These are phyloP conservation scores for Globisporangium barbulae DNA, from an alignment of 352 stramenopile species.

Conservation along the genomic window DNA sequence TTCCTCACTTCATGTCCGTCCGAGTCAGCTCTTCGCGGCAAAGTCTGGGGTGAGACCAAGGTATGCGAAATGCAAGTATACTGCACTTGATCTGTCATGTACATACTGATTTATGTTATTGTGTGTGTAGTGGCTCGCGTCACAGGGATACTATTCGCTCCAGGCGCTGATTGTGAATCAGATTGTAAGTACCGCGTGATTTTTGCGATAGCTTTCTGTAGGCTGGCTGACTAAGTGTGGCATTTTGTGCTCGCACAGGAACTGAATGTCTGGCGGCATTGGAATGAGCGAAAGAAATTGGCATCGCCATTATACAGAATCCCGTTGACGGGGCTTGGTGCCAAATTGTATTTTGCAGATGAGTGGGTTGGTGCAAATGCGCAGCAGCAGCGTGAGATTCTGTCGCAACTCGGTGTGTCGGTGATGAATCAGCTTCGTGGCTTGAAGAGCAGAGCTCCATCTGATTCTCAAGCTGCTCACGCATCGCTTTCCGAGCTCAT, in stretches of 20 bases:
- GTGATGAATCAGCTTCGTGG: conserved; percentile 20
- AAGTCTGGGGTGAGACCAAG: conserved; percentile 48
- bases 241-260: conserved; percentile 31
- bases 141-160: conserved; percentile 60
- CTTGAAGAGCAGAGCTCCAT: conserved; percentile 2
- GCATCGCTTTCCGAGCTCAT: conserved; percentile 8
- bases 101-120: background rate
- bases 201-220: background rate
- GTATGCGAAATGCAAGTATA: conserved; percentile 9
- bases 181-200: conserved; percentile 42
- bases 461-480: background rate
- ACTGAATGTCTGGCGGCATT: conserved; percentile 64
- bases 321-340: conserved; percentile 37
- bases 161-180: conserved; percentile 70
- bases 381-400: conserved; percentile 13
- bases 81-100: background rate
- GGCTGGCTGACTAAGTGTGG: background rate
- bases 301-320: conserved; percentile 22
- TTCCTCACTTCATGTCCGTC: conserved; percentile 47
- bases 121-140: conserved; percentile 49
- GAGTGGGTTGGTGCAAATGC: conserved; percentile 41
- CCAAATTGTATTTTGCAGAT: conserved; percentile 44
- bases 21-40: conserved; percentile 29
- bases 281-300: conserved; percentile 33
- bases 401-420: conserved; percentile 7